Conservation (phyloP, 2,329 filamentous ascomycete genomes). For the Pseudogymnoascus sp. region DNA sequence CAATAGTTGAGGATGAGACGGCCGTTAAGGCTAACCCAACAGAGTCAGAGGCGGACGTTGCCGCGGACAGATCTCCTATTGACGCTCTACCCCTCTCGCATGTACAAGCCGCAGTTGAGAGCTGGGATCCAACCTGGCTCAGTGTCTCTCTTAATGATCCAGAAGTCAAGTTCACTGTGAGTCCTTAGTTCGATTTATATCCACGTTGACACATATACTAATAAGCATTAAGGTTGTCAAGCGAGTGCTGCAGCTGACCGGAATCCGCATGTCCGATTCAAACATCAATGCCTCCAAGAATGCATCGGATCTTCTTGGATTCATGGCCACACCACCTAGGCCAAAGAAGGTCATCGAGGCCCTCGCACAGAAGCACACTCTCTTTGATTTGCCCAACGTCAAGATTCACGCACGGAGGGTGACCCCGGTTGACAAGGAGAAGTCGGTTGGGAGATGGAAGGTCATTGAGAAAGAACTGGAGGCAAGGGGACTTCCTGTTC, state of each 20-base stretch:
- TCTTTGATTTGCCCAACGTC: conserved; percentile 58
- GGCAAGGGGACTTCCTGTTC: conserved; percentile 51
- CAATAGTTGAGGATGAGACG: conserved; percentile 15
- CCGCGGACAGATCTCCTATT: conserved; percentile 21
- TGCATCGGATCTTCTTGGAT: conserved; percentile 44
- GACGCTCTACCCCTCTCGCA: conserved; percentile 28
- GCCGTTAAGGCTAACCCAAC: conserved; percentile 20
- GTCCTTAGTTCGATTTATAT: conserved; percentile 28
- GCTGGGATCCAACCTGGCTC: conserved; percentile 51
- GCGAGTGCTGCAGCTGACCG: conserved; percentile 72
- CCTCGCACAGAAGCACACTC: conserved; percentile 38
- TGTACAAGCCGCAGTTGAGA: conserved; percentile 35
- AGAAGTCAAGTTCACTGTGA: conserved; percentile 63
- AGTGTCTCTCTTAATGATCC: conserved; percentile 46
- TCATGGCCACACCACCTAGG: conserved; percentile 46
- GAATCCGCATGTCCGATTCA: conserved; percentile 63
- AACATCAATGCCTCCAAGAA: conserved; percentile 49
- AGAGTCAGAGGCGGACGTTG: conserved; percentile 24
- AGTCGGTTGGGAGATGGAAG: conserved; percentile 67
- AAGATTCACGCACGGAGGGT: conserved; percentile 54
- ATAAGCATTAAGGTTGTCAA: conserved; percentile 57
- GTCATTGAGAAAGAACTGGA: conserved; percentile 62
- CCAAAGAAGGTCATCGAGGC: conserved; percentile 54
- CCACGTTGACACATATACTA: background rate
- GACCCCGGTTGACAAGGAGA: conserved; percentile 64